Evolutionary conservation across 805 yeast genomes (phyloP).

Genomic region (Nakazawaea anatomiae): DNA sequence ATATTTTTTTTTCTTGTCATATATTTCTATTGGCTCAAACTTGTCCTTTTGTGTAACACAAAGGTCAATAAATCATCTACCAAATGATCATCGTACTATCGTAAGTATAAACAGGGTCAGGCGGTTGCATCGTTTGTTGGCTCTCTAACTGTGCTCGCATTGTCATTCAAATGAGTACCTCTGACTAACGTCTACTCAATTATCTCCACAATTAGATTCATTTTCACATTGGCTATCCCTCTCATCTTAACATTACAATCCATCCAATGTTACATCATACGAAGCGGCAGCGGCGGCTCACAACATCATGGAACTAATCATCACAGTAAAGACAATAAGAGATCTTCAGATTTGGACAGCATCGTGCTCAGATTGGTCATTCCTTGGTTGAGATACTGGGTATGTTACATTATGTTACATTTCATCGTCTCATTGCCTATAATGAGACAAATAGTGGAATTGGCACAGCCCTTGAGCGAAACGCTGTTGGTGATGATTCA

Average conservation of each 20-base stretch:
- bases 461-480: background rate
- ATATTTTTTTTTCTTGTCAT: no score
- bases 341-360: background rate
- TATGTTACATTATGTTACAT: background rate
- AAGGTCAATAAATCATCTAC: no score
- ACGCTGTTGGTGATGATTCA: background rate
- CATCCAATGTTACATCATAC: constrained; percentile 1
- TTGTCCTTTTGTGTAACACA: no score
- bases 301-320: background rate
- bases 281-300: background rate
- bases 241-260: constrained; percentile 3
- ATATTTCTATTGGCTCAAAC: no score
- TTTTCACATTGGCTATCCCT: constrained; percentile 1
- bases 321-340: background rate
- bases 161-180: no score
- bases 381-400: constrained; percentile 10
- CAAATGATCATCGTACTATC: no score
- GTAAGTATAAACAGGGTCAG: no score
- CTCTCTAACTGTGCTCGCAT: no score
- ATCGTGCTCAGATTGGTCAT: background rate
- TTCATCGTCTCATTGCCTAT: background rate
- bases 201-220: background rate
- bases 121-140: no score
- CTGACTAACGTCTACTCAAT: background rate
- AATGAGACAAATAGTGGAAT: background rate